Conservation (phyloP, 2,329 filamentous ascomycete species). For the Fonsecaea pedrosoi region DNA sequence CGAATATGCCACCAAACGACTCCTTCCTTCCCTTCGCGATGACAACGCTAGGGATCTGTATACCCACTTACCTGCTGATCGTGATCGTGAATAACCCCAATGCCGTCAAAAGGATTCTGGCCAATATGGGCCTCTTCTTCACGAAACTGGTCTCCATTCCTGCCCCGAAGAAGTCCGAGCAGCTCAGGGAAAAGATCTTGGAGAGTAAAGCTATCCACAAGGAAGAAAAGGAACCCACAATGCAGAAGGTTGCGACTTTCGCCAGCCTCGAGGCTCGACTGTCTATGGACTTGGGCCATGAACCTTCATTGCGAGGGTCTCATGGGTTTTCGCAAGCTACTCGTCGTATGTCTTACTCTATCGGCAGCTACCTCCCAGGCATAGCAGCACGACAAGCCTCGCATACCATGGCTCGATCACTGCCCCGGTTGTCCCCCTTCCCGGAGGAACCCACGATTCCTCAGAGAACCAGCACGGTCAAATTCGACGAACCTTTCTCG, state of each 20-base stretch:
- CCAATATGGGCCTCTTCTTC: constrained; percentile 25
- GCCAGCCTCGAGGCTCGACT: constrained; percentile 32
- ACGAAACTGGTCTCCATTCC: constrained; percentile 24
- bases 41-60: constrained; percentile 51
- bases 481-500: constrained; percentile 31
- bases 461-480: constrained; percentile 29
- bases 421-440: constrained; percentile 5
- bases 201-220: constrained; percentile 11
- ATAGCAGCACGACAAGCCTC: constrained; percentile 6
- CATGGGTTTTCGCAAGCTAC: constrained; percentile 29
- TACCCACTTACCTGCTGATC: constrained; percentile 56
- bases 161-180: constrained; percentile 30
- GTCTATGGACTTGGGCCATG: constrained; percentile 26
- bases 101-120: constrained; percentile 11
- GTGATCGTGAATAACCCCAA: constrained; percentile 49
- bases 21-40: constrained; percentile 51
- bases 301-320: constrained; percentile 24
- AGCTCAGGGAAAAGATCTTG: constrained; percentile 29
- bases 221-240: constrained; percentile 13
- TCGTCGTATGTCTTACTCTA: constrained; percentile 30
- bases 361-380: constrained; percentile 27
- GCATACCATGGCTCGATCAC: not conserved
- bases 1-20: constrained; percentile 50
- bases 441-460: constrained; percentile 3
- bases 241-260: constrained; percentile 27